phyloP scores from a whole-genome alignment of 2,329 filamentous ascomycete genomes.

The Hypoxylon sp. region DNA sequence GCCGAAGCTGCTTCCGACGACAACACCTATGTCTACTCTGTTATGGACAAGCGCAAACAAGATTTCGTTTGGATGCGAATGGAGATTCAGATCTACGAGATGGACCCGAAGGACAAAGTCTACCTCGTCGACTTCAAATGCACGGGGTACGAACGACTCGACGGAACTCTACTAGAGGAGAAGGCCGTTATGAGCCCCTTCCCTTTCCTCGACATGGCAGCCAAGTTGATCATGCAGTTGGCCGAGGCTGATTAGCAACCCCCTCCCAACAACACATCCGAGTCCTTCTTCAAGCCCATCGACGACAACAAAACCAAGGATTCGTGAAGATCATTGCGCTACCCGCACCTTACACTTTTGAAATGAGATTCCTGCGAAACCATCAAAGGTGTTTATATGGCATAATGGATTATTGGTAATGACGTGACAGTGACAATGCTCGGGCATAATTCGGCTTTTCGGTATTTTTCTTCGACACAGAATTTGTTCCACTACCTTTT shows the following conservation, averaged over 20 bases:
- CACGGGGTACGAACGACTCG: constrained; percentile 88
- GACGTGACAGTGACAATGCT: not conserved
- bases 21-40: constrained; percentile 60
- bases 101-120: constrained; percentile 81
- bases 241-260: constrained; percentile 77
- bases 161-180: constrained; percentile 84
- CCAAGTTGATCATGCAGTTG: constrained; percentile 91
- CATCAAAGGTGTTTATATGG: not conserved
- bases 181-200: constrained; percentile 97
- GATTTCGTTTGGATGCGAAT: constrained; percentile 92
- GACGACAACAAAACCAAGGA: constrained; percentile 9
- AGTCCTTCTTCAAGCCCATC: constrained; percentile 11
- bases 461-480: constrained; percentile 3
- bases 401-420: not conserved
- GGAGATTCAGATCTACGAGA: constrained; percentile 95
- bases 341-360: not conserved
- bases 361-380: constrained; percentile 12
- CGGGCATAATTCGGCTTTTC: constrained; percentile 10
- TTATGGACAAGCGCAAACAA: constrained; percentile 62
- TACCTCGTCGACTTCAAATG: constrained; percentile 99
- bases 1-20: constrained; percentile 58
- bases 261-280: constrained; percentile 22
- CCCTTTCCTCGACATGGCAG: constrained; percentile 94
- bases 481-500: constrained; percentile 23
- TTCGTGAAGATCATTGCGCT: not conserved